These are phyloP conservation scores for Calonectria multiphialidica DNA, from an alignment of 2,329 filamentous ascomycete genomes.

Conservation along the genomic window DNA sequence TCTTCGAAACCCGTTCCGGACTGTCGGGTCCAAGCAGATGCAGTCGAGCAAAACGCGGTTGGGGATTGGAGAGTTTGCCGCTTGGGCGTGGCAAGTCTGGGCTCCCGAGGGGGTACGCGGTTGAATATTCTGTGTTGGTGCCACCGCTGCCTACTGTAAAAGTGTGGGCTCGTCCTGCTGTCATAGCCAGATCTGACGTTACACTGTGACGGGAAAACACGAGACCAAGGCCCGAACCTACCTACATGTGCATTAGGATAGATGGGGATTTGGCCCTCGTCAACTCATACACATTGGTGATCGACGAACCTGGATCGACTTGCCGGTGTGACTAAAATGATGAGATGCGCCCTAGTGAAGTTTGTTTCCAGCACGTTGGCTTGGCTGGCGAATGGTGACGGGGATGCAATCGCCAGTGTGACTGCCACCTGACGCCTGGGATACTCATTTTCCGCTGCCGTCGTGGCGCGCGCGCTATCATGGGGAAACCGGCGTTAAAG, in stretches of 20 bases:
- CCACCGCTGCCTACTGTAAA: neutral
- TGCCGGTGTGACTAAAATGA: neutral
- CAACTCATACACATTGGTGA: neutral
- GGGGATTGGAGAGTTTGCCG: slow-evolving; percentile 23
- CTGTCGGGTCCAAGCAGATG: slow-evolving; percentile 38
- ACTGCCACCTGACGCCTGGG: neutral
- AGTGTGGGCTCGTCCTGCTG: neutral
- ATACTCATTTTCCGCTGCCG: slow-evolving; percentile 1
- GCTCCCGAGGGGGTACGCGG: neutral
- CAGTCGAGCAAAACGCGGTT: slow-evolving; percentile 31
- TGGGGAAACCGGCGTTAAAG: neutral
- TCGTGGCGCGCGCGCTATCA: slow-evolving; percentile 8
- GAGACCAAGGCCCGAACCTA: neutral
- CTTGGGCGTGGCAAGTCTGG: neutral
- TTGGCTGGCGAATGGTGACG: neutral
- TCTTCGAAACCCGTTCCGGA: slow-evolving; percentile 35
- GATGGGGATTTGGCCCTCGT: slow-evolving; percentile 3
- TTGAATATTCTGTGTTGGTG: neutral
- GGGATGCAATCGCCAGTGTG: neutral
- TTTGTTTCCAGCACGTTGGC: slow-evolving; percentile 8
- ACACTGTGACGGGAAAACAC: slow-evolving; percentile 3
- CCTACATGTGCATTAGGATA: slow-evolving; percentile 5
- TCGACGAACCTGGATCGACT: slow-evolving; percentile 9
- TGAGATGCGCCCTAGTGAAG: slow-evolving; percentile 8
- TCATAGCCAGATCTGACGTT: neutral